Base-by-base conservation (phyloP, 805 yeast genomes). In the Yamadazyma scolyti region DNA sequence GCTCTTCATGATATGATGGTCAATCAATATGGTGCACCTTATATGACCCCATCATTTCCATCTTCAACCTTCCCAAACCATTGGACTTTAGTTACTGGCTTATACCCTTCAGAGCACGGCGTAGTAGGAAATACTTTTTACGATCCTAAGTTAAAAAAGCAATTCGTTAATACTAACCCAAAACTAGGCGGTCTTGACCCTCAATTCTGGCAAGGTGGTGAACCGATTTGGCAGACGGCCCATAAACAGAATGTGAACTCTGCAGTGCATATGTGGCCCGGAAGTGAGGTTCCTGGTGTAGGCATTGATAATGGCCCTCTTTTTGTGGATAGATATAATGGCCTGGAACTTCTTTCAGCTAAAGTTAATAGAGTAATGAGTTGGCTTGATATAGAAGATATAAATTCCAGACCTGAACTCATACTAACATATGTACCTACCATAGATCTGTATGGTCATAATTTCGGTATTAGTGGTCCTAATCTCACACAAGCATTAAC, bases 191-290 rank as follows among this genome's bases (percentile, higher is more conserved):
- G 61, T 2, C 49, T 74, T 16, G 68, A 73, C 40, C 74, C 71
- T 22, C 70, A 62, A 14, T 88, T 77, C 69, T 88, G 96, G 94
- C 50, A 45, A 25, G 90, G 88, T 15, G 95, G 95, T 15, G 93
- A 85, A 51, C 93, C 96, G 0, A 48, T 89, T 13, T 89, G 97
- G 97, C 60, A 70, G 19, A 84, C 94, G 1, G 87, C 90, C 0
- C 65, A 64, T 17, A 52, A 54, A 12, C 82, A 82, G 37, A 80
- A 78, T 5, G 70, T 81, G 2, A 60, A 61, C 3, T 58, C 82
- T 4, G 94, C 88, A 0, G 81, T 86, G n/a, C 95, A 88, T 55
- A 88, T 87, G 96, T 89, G 95, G 95, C 96, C 96, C 0, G 96
- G 96, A 2, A 77, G 88, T 36, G 95, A 87, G 45, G 94, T 79